Percentiles rank a stretch among this genome's conserved stretches.
Evolutionary conservation across 2,329 filamentous ascomycete genomes (phyloP).

Genomic region (Pseudocercospora macadamiae): DNA sequence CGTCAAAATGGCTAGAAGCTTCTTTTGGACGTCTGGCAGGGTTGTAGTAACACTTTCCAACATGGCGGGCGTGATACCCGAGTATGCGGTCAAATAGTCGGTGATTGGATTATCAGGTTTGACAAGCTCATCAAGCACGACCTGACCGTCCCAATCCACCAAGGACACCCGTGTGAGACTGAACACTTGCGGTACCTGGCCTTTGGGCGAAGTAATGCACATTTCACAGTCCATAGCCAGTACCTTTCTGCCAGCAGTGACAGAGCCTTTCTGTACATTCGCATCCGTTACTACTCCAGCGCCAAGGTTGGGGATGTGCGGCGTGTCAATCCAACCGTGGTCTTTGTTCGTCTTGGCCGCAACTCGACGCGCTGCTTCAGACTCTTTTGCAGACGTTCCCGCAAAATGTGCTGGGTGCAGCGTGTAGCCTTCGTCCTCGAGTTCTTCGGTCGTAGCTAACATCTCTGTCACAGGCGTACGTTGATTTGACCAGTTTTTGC

Average conservation of each 20-base stretch:
- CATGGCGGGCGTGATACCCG: constrained; percentile 87
- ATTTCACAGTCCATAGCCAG: constrained; percentile 94
- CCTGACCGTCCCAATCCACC: constrained; percentile 79
- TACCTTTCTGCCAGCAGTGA: constrained; percentile 79
- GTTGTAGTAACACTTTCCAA: constrained; percentile 82
- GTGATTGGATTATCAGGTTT: constrained; percentile 86
- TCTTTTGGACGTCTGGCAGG: constrained; percentile 77
- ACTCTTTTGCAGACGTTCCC: constrained; percentile 24
- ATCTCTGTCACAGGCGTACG: constrained; percentile 83
- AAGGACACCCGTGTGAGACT: constrained; percentile 89
- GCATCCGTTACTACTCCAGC: constrained; percentile 69
- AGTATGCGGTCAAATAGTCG: constrained; percentile 84
- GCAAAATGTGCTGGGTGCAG: constrained; percentile 76
- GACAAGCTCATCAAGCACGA: constrained; percentile 86
- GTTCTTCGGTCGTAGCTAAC: constrained; percentile 70
- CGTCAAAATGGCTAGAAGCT: constrained; percentile 70
- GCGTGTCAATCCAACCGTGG: constrained; percentile 81
- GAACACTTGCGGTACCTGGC: constrained; percentile 63
- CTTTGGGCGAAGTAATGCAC: constrained; percentile 73
- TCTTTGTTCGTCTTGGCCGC: constrained; percentile 51
- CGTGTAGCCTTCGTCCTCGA: constrained; percentile 80
- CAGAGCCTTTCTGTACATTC: constrained; percentile 76
- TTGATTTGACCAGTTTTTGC: constrained; percentile 70
- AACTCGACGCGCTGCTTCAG: constrained; percentile 48
- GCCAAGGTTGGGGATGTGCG: constrained; percentile 62